These are phyloP conservation scores for Dentipellis fragilis DNA, from an alignment of 768 basidiomycete genomes.

Conservation along the genomic window DNA sequence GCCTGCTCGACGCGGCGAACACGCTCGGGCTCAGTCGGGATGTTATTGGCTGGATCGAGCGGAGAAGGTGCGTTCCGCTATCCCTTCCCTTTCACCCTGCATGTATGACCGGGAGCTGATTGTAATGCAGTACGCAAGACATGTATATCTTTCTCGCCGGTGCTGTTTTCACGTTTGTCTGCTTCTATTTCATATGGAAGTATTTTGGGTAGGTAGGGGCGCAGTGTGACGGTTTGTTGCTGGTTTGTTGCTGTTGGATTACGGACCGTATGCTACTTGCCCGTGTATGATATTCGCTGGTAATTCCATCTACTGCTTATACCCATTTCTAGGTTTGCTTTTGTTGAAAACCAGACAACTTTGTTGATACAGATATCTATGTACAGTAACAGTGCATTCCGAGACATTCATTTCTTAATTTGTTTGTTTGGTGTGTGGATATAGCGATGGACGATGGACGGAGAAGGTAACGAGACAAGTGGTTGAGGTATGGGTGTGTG, in stretches of 20 bases:
- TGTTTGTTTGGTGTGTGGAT: too few relatives aligned
- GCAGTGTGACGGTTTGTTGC: neutral
- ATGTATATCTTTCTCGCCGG: conserved; percentile 89
- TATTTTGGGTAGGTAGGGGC: conserved; percentile 51
- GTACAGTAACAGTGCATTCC: too few relatives aligned
- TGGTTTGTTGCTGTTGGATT: too few relatives aligned
- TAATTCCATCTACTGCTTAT: neutral
- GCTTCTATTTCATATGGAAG: conserved; percentile 88
- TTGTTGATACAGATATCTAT: too few relatives aligned
- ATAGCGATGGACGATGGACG: too few relatives aligned
- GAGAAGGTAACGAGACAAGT: too few relatives aligned
- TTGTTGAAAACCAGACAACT: too few relatives aligned
- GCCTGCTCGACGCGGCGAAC: conserved; percentile 84
- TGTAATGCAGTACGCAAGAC: conserved; percentile 71
- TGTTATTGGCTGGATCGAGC: conserved; percentile 96
- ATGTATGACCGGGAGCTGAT: neutral
- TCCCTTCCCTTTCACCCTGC: neutral
- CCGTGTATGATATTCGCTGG: neutral
- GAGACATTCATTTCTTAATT: too few relatives aligned
- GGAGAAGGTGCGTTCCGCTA: conserved; percentile 61
- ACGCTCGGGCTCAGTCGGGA: conserved; percentile 88
- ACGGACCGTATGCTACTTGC: neutral
- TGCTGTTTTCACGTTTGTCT: conserved; percentile 80
- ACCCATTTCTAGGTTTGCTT: neutral
- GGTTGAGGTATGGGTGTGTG: too few relatives aligned